Percentiles rank a stretch among this genome's conserved stretches.
Evolutionary conservation across 306 rosid species (phyloP).

Genomic region (Hippophae gyantsensis): DNA sequence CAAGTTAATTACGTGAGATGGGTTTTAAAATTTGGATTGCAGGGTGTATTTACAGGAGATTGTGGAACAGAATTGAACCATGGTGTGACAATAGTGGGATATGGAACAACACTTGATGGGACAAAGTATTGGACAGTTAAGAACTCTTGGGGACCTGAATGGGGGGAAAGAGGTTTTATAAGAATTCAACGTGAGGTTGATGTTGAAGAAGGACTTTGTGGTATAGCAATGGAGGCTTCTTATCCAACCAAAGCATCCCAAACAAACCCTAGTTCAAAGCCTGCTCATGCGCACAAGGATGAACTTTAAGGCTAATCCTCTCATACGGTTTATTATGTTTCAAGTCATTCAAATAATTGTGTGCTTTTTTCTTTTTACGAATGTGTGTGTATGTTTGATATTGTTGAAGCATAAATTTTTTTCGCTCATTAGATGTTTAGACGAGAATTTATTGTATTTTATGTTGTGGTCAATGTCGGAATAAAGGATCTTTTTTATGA

Average conservation of each 20-base stretch:
- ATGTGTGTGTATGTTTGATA: background rate
- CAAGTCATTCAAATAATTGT: background rate
- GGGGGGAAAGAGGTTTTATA: slow-evolving; percentile 26
- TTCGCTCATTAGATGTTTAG: background rate
- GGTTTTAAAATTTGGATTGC: background rate
- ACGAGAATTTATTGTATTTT: background rate
- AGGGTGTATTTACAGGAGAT: slow-evolving; percentile 24
- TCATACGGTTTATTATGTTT: background rate
- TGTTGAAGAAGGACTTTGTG: slow-evolving; percentile 26
- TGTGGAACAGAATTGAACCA: slow-evolving; percentile 31
- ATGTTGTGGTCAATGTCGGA: background rate
- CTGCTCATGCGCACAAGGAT: slow-evolving; percentile 9
- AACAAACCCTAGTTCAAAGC: background rate
- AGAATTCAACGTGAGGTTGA: slow-evolving; percentile 22
- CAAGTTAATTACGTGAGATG: no score
- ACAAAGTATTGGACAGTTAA: slow-evolving; percentile 27
- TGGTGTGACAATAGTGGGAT: slow-evolving; percentile 30
- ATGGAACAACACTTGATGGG: slow-evolving; percentile 15
- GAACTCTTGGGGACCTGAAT: slow-evolving; percentile 25
- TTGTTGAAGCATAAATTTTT: background rate
- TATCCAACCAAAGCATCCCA: slow-evolving; percentile 24
- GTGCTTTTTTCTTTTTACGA: background rate
- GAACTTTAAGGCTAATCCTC: slow-evolving; percentile 7
- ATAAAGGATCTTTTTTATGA: no score
- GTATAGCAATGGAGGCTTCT: slow-evolving; percentile 29